Evolutionary conservation across 2,329 filamentous ascomycete genomes (phyloP).

Genomic region (Tolypocladium sp.): DNA sequence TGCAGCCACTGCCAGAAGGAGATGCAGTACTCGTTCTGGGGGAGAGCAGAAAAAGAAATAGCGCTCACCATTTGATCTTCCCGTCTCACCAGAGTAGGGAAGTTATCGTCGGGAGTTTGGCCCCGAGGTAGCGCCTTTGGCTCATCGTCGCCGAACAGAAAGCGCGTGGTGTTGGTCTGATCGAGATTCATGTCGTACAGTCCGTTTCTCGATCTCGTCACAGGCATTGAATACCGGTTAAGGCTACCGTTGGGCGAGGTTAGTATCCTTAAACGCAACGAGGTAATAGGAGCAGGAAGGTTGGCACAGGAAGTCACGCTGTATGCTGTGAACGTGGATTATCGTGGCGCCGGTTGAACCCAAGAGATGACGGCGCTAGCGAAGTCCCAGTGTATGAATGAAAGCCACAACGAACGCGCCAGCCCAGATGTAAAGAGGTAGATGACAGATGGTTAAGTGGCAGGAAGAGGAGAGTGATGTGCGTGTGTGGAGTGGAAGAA

Average conservation of each 20-base stretch:
- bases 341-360: background rate
- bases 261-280: slow-evolving; percentile 7
- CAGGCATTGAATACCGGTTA: slow-evolving; percentile 92
- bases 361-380: background rate
- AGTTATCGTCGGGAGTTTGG: slow-evolving; percentile 71
- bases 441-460: too few species aligned
- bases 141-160: slow-evolving; percentile 78
- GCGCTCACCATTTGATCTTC: slow-evolving; percentile 44
- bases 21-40: background rate
- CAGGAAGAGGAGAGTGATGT: background rate
- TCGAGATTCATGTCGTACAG: slow-evolving; percentile 64
- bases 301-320: background rate
- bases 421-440: background rate
- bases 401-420: background rate
- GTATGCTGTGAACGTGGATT: background rate
- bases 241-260: slow-evolving; percentile 40
- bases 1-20: background rate
- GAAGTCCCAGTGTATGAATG: background rate
- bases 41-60: background rate
- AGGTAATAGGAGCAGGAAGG: background rate
- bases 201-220: slow-evolving; percentile 60
- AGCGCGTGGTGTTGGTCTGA: slow-evolving; percentile 75
- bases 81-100: slow-evolving; percentile 72
- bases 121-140: slow-evolving; percentile 31
- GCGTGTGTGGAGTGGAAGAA: too few species aligned